Evolutionary conservation across 768 basidiomycete genomes (phyloP).

Genomic region (Suillus plorans): DNA sequence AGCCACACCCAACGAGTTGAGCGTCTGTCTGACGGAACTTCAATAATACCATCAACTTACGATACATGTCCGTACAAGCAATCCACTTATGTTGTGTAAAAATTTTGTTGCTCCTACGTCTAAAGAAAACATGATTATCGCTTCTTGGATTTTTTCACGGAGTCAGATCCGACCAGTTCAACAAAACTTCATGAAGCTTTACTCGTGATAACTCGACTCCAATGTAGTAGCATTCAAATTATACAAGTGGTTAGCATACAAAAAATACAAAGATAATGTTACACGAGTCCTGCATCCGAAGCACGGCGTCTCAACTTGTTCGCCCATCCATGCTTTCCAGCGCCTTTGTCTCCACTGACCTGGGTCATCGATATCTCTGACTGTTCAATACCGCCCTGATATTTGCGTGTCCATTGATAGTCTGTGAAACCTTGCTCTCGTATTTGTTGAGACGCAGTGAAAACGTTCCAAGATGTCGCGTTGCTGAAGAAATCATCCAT

Average conservation of each 20-base stretch:
- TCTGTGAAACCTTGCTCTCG: background rate
- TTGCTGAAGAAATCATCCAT: constrained; percentile 11
- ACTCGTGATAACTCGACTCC: too few relatives aligned
- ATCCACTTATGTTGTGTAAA: too few relatives aligned
- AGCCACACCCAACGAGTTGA: constrained; percentile 47
- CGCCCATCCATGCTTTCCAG: background rate
- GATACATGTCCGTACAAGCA: too few relatives aligned
- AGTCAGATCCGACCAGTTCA: too few relatives aligned
- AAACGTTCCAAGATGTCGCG: constrained; percentile 10
- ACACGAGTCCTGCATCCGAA: background rate
- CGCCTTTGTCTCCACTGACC: background rate
- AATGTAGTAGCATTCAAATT: background rate
- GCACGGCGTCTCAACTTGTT: background rate
- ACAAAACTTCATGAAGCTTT: too few relatives aligned
- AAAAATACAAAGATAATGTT: background rate
- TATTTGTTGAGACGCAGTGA: background rate
- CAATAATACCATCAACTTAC: background rate
- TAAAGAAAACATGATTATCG: too few relatives aligned
- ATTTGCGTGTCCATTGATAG: background rate
- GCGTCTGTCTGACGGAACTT: constrained; percentile 60
- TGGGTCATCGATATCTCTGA: background rate
- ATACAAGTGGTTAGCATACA: background rate
- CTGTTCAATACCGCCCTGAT: background rate
- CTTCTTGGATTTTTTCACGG: too few relatives aligned
- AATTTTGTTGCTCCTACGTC: too few relatives aligned